Evolutionary conservation across 2,329 filamentous ascomycete genomes (phyloP), one percentile per base, ranked within the genome.

Genomic region (Elsinoe fawcettii): DNA sequence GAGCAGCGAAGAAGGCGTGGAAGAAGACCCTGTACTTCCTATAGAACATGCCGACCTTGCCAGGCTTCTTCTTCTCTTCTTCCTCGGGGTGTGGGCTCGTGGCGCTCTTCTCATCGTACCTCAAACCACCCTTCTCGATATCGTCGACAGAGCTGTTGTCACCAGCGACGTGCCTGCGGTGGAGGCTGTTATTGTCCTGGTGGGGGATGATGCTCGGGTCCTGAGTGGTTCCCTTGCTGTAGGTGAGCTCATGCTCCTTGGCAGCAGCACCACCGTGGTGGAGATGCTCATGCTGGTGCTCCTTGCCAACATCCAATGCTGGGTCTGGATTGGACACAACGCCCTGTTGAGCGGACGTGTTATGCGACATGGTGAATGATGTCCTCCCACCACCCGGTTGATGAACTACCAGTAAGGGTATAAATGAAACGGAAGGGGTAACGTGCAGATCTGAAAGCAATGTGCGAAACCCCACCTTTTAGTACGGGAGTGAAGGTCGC

Each of bases 1-100:
- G 25, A 16, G 41, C 41, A 37, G 43, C 54, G 14, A 56, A 37
- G 43, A 56, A 56, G 41, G 41, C 41, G 25, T 56, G 79, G 41
- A 72, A 66, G 41, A 76, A 61, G 59, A 75, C 68, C 46, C 75
- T 73, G 62, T 73, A 74, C 51, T 71, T 72, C 61, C 69, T 66
- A 63, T 78, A 78, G 59, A 77, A 64, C 6, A 58, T 62, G 8
- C 66, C 61, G 30, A 70, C 55, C 5, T 60, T 65, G 62, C 70
- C 66, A 62, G 63, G 60, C 66, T 71, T 44, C 63, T 67, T 66
- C 39, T 46, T 46, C 43, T 56, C 54, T 36, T 56, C 54, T 14
- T 53, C 49, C 7, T 53, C 49, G 16, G 49, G 20, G 16, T 53
- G 49, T 53, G 49, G 49, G 34, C 49, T 34, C 5, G 20, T 14